phyloP scores from a whole-genome alignment of 495 filamentous ascomycete species.

The Lophiostoma macrostomum region DNA sequence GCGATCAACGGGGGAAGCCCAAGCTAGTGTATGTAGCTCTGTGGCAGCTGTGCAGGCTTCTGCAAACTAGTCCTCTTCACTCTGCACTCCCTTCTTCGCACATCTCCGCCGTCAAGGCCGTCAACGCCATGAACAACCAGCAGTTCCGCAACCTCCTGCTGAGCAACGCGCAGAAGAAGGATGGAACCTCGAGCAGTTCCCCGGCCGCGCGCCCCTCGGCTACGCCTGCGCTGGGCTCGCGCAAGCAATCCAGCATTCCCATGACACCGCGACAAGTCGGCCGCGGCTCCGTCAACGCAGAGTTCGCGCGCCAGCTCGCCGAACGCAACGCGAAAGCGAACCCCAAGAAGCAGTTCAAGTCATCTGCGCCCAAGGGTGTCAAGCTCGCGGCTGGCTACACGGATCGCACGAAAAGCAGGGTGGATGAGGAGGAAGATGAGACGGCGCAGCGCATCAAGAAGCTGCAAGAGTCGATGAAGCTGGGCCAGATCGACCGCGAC shows the following conservation, averaged over 20 bases:
- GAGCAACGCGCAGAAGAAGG: constrained; percentile 43
- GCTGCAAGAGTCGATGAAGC: constrained; percentile 77
- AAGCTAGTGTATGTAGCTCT: too few species aligned
- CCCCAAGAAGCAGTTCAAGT: constrained; percentile 67
- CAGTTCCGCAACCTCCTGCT: constrained; percentile 89
- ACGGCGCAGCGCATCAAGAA: constrained; percentile 64
- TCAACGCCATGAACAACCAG: constrained; percentile 87
- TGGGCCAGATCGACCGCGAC: constrained; percentile 72
- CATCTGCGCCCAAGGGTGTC: constrained; percentile 77
- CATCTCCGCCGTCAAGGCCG: too few species aligned
- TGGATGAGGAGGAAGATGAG: constrained; percentile 48
- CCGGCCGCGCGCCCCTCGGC: constrained; percentile 35
- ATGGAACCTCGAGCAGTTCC: constrained; percentile 37
- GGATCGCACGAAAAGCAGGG: constrained; percentile 68
- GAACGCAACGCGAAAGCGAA: constrained; percentile 62
- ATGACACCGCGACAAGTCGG: constrained; percentile 60
- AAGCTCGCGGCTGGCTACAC: constrained; percentile 76
- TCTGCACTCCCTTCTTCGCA: too few species aligned
- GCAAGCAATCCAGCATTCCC: constrained; percentile 40
- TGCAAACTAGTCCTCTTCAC: too few species aligned
- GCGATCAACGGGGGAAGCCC: too few species aligned
- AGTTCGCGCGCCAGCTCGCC: constrained; percentile 83
- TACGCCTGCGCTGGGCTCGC: constrained; percentile 52
- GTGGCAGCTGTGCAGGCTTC: too few species aligned
- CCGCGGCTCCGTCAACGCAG: constrained; percentile 50